Evolutionary conservation across 2,329 filamentous ascomycete species (phyloP).

Genomic region (Septoria petroselini): DNA sequence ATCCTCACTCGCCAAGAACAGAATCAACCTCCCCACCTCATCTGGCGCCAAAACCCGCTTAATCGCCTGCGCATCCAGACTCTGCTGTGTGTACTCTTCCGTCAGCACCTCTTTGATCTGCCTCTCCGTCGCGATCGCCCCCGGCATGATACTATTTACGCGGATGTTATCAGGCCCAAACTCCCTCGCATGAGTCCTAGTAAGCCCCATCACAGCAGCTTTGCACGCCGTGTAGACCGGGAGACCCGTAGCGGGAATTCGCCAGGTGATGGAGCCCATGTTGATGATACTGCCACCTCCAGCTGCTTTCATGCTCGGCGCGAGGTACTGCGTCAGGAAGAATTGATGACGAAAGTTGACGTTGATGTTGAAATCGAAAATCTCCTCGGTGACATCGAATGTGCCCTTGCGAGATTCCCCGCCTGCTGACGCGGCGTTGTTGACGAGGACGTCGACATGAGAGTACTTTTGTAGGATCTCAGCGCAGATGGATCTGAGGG

Average conservation of each 20-base stretch:
- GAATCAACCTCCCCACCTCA: constrained; percentile 33
- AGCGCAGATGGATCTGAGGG: constrained; percentile 51
- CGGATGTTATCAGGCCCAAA: constrained; percentile 31
- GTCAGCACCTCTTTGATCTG: constrained; percentile 36
- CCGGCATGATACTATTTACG: constrained; percentile 36
- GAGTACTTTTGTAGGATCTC: constrained; percentile 46
- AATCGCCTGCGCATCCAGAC: constrained; percentile 33
- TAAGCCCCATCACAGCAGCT: constrained; percentile 33
- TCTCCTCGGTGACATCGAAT: constrained; percentile 62
- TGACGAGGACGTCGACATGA: constrained; percentile 57
- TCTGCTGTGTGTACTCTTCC: constrained; percentile 31
- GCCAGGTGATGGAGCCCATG: constrained; percentile 32
- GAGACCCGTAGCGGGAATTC: constrained; percentile 30
- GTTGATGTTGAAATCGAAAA: constrained; percentile 57
- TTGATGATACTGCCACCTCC: constrained; percentile 57
- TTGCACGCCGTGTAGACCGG: constrained; percentile 34
- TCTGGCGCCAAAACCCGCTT: constrained; percentile 33
- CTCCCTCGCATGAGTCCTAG: constrained; percentile 33
- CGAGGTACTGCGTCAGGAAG: constrained; percentile 56
- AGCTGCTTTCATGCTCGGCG: constrained; percentile 57
- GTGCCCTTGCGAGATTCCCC: constrained; percentile 57
- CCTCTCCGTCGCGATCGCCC: constrained; percentile 34
- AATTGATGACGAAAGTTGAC: constrained; percentile 67
- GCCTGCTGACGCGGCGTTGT: constrained; percentile 59
- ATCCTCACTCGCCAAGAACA: constrained; percentile 36